Base-by-base conservation (phyloP, 2,329 filamentous ascomycete species). In the Chaetoscypha palmicola region DNA sequence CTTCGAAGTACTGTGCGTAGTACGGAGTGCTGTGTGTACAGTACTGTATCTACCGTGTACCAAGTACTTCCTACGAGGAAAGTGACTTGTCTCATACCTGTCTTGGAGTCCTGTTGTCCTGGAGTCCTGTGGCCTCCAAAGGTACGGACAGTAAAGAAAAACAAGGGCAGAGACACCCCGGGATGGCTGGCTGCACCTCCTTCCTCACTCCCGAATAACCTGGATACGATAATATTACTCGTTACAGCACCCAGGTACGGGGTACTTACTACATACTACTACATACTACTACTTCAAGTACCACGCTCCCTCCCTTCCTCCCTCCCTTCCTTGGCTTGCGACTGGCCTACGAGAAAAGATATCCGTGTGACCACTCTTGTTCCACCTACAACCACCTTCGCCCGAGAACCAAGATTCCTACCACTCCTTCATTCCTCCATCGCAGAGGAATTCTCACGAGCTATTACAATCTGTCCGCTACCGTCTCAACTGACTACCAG, bases 311-410 rank as follows among this genome's bases (percentile, higher is more conserved):
- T 42, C 28, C 40, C 35, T 36, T 41, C 14, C 26, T 30, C 22
- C 28, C 17, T 31, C 12, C 23, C 24, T 26, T 10, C 22, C n/a
- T n/a, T n/a, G n/a, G n/a, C n/a, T 38, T 22, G 19, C 37, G 26
- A 31, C 16, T 12, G 20, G 21, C 32, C 14, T 22, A 40, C 41
- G 42, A 43, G 48, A 47, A 48, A 49, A 45, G 46, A 46, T n/a
- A 43, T 42, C 43, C 50, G 48, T 50, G 51, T 54, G 52, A 56
- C 53, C 51, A 47, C 49, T 26, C 45, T 36, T 26, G 26, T 17
- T 40, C 38, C 38, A 30, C 9, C 23, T 11, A 30, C 20, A 23
- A 19, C 33, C 10, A 22, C 16, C 16, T 14, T 21, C 12, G n/a
- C n/a, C n/a, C n/a, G n/a, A n/a, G n/a, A n/a, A n/a, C n/a, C n/a